Conservation (phyloP, 169 alveolate species). For the Babesia ovis region DNA sequence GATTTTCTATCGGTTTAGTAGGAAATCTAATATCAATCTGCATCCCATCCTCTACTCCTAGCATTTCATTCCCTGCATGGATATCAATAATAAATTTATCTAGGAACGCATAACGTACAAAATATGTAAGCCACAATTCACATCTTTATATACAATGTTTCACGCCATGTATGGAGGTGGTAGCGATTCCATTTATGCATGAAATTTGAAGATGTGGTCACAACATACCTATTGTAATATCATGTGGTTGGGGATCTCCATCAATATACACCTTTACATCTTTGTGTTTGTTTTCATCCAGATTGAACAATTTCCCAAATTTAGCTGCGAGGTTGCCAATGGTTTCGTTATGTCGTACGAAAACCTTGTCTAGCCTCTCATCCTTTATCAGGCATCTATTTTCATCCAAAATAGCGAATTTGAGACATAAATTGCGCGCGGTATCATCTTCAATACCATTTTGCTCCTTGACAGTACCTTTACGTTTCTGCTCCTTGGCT, state of each 20-base stretch:
- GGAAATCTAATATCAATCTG: conserved; percentile 61
- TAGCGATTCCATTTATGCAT: no score
- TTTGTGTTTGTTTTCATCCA: conserved; percentile 25
- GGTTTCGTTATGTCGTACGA: conserved; percentile 40
- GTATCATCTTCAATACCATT: background rate
- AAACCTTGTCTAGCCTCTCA: conserved; percentile 38
- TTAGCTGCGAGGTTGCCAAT: conserved; percentile 57
- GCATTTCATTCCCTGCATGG: conserved; percentile 15
- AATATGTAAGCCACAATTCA: no score
- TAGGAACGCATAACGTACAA: no score
- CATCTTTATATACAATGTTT: no score
- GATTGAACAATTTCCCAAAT: conserved; percentile 50
- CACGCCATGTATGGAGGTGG: no score
- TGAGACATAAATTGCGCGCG: conserved; percentile 27
- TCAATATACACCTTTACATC: conserved; percentile 42
- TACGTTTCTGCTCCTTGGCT: background rate
- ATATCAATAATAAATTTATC: background rate
- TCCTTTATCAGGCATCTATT: conserved; percentile 52
- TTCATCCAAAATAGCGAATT: conserved; percentile 51
- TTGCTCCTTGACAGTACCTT: background rate
- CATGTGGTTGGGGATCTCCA: conserved; percentile 57
- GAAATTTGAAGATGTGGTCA: no score
- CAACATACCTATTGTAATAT: conserved; percentile 47
- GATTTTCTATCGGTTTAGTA: background rate
- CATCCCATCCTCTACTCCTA: conserved; percentile 56